These are phyloP conservation scores for Vitis rupestris DNA, from an alignment of 164 flowering plant genomes.

Conservation along the genomic window DNA sequence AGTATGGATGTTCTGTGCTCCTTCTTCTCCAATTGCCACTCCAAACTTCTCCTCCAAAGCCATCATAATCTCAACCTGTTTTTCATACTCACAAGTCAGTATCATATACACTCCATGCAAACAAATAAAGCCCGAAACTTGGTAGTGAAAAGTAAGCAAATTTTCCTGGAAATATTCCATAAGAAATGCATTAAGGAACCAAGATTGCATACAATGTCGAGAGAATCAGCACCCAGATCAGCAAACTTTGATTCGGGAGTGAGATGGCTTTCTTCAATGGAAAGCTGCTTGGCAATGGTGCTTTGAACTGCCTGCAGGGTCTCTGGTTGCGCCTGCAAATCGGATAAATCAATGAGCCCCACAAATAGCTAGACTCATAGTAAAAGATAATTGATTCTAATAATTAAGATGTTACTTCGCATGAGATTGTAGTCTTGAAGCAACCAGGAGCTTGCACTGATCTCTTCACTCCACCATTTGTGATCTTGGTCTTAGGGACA, in stretches of 20 bases:
- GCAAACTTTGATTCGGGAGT: slow-evolving; percentile 54
- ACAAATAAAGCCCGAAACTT: no score
- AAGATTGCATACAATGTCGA: slow-evolving; percentile 40
- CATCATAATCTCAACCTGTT: slow-evolving; percentile 60
- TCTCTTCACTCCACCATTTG: slow-evolving; percentile 20
- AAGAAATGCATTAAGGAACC: not conserved
- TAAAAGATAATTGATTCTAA: no score
- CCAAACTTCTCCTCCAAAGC: slow-evolving; percentile 63
- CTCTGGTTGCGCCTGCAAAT: slow-evolving; percentile 46
- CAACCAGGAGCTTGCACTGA: slow-evolving; percentile 16
- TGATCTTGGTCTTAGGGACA: slow-evolving; percentile 16
- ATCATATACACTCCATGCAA: no score
- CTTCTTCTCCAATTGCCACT: slow-evolving; percentile 57
- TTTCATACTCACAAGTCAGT: not conserved
- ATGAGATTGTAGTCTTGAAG: slow-evolving; percentile 33
- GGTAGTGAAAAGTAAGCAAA: no score
- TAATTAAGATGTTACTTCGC: slow-evolving; percentile 14
- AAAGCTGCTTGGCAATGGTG: slow-evolving; percentile 59
- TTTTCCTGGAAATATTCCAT: no score
- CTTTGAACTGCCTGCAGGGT: slow-evolving; percentile 46
- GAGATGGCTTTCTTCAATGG: slow-evolving; percentile 44
- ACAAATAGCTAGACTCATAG: no score
- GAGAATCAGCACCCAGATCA: slow-evolving; percentile 63
- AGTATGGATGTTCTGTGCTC: slow-evolving; percentile 58
- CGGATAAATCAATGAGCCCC: not conserved